Conservation (phyloP, 1,284 basidiomycete species). For the Phellopilus nigrolimitatus region DNA sequence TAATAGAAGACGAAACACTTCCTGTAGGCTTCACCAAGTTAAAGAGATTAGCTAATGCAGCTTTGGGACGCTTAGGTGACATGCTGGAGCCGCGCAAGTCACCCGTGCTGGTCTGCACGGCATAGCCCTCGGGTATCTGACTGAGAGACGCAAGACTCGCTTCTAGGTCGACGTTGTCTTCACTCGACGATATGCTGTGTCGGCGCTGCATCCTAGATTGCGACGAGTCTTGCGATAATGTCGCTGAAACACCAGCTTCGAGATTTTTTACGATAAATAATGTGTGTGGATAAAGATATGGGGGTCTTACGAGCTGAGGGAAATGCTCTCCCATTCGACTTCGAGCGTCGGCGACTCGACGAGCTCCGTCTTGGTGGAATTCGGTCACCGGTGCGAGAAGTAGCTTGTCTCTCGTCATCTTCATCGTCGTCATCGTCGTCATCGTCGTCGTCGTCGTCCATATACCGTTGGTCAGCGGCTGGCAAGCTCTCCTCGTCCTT, state of each 20-base stretch:
- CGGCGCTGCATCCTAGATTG: slow-evolving; percentile 31
- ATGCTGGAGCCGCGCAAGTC: slow-evolving; percentile 26
- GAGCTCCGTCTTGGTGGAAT: slow-evolving; percentile 19
- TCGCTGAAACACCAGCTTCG: slow-evolving; percentile 17
- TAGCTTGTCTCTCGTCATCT: slow-evolving; percentile 45
- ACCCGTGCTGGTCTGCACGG: slow-evolving; percentile 10
- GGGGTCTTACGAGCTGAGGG: slow-evolving; percentile 20
- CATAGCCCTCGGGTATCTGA: slow-evolving; percentile 24
- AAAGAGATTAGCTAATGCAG: slow-evolving; percentile 43
- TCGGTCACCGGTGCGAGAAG: slow-evolving; percentile 21
- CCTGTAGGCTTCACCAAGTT: slow-evolving; percentile 39
- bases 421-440: slow-evolving; percentile 68
- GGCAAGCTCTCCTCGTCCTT: slow-evolving; percentile 66
- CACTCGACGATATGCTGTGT: slow-evolving; percentile 51
- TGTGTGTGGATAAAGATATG: not conserved
- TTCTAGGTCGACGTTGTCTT: slow-evolving; percentile 41
- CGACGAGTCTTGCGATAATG: slow-evolving; percentile 18
- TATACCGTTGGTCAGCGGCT: slow-evolving; percentile 38
- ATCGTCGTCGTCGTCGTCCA: slow-evolving; percentile 50
- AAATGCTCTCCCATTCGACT: slow-evolving; percentile 22
- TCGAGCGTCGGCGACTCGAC: slow-evolving; percentile 17
- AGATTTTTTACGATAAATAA: not conserved
- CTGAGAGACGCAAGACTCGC: slow-evolving; percentile 36
- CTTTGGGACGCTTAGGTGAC: slow-evolving; percentile 38
- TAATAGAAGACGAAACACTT: slow-evolving; percentile 41